A percentile compares a stretch with the other conserved stretches of the same genome.
Conservation (phyloP, 106 monocot genomes). For the Allium fistulosum region DNA sequence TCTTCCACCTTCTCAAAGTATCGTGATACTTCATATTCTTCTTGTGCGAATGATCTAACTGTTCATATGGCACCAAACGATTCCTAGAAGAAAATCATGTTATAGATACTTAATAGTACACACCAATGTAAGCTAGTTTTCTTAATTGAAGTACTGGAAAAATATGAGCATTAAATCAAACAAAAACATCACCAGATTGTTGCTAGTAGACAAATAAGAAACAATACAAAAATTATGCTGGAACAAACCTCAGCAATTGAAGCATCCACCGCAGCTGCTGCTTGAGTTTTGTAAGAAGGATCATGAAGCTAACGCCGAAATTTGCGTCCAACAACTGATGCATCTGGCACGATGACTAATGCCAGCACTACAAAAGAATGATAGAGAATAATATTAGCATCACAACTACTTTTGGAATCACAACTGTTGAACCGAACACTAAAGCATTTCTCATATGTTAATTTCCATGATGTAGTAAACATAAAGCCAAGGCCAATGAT, state of each 20-base stretch:
- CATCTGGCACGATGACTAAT: conserved; percentile 68
- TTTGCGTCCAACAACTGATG: conserved; percentile 80
- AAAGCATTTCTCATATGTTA: conserved; percentile 62
- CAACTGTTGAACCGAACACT: not conserved
- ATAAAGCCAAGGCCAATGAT: conserved; percentile 87
- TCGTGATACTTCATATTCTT: no score
- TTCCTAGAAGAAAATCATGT: no score
- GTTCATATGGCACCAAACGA: no score
- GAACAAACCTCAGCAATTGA: conserved; percentile 95
- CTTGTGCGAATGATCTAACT: no score
- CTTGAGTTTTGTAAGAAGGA: conserved; percentile 97
- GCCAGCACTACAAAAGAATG: conserved; percentile 57
- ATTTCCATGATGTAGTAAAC: conserved; percentile 94
- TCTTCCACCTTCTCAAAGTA: conserved; percentile 95
- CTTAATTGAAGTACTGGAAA: no score
- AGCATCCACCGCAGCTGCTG: conserved; percentile 90
- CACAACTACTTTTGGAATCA: no score
- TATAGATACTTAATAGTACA: no score
- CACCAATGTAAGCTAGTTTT: no score
- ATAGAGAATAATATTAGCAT: conserved; percentile 11
- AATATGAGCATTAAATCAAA: not conserved
- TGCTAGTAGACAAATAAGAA: not conserved
- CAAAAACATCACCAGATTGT: not conserved
- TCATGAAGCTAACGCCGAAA: conserved; percentile 96
- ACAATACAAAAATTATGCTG: not conserved